Evolutionary conservation across 305 asterid species (phyloP), one percentile per base, ranked within the genome.

Genomic region (Plantago coronopus): DNA sequence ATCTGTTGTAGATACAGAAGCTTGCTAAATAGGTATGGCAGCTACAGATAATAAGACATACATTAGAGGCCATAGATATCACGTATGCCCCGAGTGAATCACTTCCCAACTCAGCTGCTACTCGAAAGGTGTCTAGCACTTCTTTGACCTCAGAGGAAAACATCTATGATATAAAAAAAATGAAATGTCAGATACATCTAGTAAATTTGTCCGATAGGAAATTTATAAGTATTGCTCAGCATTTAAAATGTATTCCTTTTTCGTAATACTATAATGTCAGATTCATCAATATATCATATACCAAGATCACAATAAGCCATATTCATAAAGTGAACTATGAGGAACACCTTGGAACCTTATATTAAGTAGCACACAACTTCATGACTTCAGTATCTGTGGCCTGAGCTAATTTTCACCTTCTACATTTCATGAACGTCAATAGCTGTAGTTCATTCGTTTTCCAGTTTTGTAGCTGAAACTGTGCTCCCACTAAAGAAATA

Each of bases 41-140:
- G 54, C 34, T 25, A 54, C 16, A 50, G 23, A 46, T 59, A 17
- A 17, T 22, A 43, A 40, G 21, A 40, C 84, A 59, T 84, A 91
- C 98, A 73, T 85, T 81, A 69, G 97, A 81, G 63, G 97, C 95
- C 98, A 91, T 91, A 49, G 98, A 91, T 51, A 91, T 91, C 82
- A 91, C 98, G 68, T 88, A 91, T 48, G 98, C 98, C 71, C 98
- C 98, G 44, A 91, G 84, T 46, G 95, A 84, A 74, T 84, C 98
- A 47, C 83, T 87, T 68, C 98, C 98, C 74, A 91, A 69, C 78
- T 91, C 95, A 73, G 95, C 95, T 6, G 97, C 93, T 31, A 91
- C 95, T 72, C 89, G 79, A 83, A 91, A 88, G 68, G 98, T 84
- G 78, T 88, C 98, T 72, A 91, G 65, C 51, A 88, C 97, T 86